Conservation (phyloP, 1,284 basidiomycete genomes). For the Malassezia sp. region DNA sequence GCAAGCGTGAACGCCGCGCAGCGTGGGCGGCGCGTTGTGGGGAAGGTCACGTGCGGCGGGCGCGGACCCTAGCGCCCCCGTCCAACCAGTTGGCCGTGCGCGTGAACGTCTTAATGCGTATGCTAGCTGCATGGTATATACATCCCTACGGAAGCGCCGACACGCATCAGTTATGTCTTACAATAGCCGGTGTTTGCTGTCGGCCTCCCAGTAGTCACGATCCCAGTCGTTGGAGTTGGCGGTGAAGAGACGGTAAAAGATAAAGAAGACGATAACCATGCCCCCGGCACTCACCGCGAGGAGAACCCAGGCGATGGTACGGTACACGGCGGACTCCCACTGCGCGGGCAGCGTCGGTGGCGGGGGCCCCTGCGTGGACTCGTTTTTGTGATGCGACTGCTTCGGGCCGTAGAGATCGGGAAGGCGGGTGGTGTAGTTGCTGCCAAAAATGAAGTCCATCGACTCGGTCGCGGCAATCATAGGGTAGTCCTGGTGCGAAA, state of each 20-base stretch:
- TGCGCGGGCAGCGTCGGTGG: no score
- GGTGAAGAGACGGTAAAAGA: slow-evolving; percentile 6
- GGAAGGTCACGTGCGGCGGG: no score
- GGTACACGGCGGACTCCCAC: not conserved
- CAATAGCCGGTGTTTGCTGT: slow-evolving; percentile 12
- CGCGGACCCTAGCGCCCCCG: no score
- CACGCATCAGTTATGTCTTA: no score
- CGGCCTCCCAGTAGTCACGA: slow-evolving; percentile 17
- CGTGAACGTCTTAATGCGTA: no score
- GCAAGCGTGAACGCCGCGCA: no score
- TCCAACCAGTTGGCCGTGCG: no score
- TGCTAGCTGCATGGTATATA: no score
- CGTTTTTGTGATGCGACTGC: no score
- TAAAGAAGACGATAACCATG: slow-evolving; percentile 6
- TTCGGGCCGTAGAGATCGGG: not conserved
- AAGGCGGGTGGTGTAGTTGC: not conserved
- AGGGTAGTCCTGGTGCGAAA: slow-evolving; percentile 40
- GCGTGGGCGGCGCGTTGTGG: no score
- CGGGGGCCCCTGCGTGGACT: not conserved
- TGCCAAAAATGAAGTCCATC: slow-evolving; percentile 24
- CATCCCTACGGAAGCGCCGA: no score
- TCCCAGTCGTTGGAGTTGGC: slow-evolving; percentile 15
- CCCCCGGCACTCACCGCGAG: no score
- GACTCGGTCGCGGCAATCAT: slow-evolving; percentile 35
- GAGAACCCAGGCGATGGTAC: slow-evolving; percentile 9